These are phyloP conservation scores for Karstenula rhodostoma DNA, from an alignment of 2,329 filamentous ascomycete genomes.

Conservation along the genomic window DNA sequence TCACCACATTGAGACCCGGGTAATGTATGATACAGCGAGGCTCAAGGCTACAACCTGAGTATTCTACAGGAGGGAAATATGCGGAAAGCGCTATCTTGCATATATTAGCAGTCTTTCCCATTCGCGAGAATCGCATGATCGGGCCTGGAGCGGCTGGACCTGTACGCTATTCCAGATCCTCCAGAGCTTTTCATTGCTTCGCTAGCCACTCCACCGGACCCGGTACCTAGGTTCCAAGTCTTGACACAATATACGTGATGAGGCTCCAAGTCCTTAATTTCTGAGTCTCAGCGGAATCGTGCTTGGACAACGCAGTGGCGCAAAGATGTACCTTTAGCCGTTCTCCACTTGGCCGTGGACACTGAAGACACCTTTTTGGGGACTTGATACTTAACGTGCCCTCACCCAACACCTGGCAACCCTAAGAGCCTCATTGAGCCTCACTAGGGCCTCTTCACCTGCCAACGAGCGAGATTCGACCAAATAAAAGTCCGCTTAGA, in stretches of 20 bases:
- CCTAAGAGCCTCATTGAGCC: slow-evolving; percentile 17
- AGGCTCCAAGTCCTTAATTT: slow-evolving; percentile 17
- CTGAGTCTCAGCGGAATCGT: slow-evolving; percentile 11
- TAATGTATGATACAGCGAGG: neutral
- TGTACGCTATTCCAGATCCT: slow-evolving; percentile 14
- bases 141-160: slow-evolving; percentile 14
- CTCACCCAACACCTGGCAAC: neutral
- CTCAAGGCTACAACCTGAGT: neutral
- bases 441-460: slow-evolving; percentile 7
- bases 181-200: slow-evolving; percentile 17
- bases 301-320: slow-evolving; percentile 18
- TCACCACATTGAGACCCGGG: neutral
- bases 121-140: slow-evolving; percentile 10
- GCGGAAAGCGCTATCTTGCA: slow-evolving; percentile 8
- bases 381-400: slow-evolving; percentile 25
- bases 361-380: slow-evolving; percentile 8
- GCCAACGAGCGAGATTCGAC: slow-evolving; percentile 9
- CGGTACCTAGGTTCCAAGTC: slow-evolving; percentile 26
- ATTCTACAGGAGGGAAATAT: neutral
- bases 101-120: slow-evolving; percentile 6
- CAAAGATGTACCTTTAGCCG: slow-evolving; percentile 28
- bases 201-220: slow-evolving; percentile 15
- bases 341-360: slow-evolving; percentile 20
- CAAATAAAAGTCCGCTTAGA: neutral
- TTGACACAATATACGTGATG: slow-evolving; percentile 17